Base-by-base conservation (phyloP, 2,329 filamentous ascomycete species). In the Diatrype stigma region DNA sequence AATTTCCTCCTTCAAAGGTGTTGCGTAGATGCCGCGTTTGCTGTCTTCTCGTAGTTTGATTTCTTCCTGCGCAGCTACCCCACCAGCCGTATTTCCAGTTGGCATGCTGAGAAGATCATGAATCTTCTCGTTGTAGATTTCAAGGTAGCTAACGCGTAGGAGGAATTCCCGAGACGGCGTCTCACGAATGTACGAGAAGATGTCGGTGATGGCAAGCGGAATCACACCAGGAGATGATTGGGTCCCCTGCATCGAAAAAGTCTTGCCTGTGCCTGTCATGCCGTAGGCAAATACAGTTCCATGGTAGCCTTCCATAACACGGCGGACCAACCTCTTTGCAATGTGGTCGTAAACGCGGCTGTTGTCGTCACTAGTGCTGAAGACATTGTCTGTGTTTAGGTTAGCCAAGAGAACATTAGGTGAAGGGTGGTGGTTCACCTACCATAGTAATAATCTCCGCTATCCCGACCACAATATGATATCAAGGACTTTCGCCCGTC, bases 271-370 rank as follows among this genome's bases (percentile, higher is more conserved):
- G 55, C 94, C 94, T 3, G 94, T 99, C 92, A 97, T 97, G 65
- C 94, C 94, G 68, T 99, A 99, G 17, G 93, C 93, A 68, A 99
- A 97, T 22, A 99, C 94, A 1, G 94, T 99, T 52, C 93, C 94
- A 64, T 97, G 93, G 68, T 97, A 99, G 40, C 94, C 94, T 74
- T 99, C 94, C 94, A 99, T 99, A 46, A 99, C 94, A 63, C 94
- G 82, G 60, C 94, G 87, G 45, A 99, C 94, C 47, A 99, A 78
- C 55, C 94, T 87, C 72, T 97, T 97, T 42, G 94, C 94, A 44
- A 84, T 89, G 56, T 93, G 85, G 70, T 99, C 94, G 68, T 99
- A 99, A 10, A 99, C 94, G 66, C 87, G 87, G 48, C 90, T 85
- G 67, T 99, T 99, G 67, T 96, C 89, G 67, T 99, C 93, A 66